Conservation (phyloP, 306 rosid species). For the Rubus parviflorus region DNA sequence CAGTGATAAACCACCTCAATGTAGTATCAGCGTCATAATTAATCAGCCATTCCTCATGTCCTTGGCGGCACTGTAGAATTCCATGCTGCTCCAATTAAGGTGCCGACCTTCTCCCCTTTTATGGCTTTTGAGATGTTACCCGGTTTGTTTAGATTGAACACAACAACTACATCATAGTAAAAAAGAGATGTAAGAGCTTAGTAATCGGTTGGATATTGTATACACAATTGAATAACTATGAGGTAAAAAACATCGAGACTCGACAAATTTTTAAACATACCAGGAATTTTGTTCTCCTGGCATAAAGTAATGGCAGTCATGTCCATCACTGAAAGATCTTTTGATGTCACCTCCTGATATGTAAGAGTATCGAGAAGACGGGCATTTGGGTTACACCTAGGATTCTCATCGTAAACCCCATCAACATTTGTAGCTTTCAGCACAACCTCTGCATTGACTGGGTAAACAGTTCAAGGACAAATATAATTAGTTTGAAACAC, state of each 20-base stretch:
- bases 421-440: constrained; percentile 97
- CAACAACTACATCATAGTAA: constrained; percentile 65
- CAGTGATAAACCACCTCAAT: constrained; percentile 15
- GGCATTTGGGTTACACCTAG: constrained; percentile 74
- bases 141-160: constrained; percentile 75
- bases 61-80: constrained; percentile 47
- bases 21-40: not conserved
- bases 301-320: constrained; percentile 95
- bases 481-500: constrained; percentile 13
- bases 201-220: not conserved
- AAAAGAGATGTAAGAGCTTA: constrained; percentile 10
- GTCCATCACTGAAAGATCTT: constrained; percentile 94
- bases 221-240: not conserved
- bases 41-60: constrained; percentile 32
- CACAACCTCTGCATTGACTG: constrained; percentile 96
- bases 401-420: constrained; percentile 80
- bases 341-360: constrained; percentile 78
- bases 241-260: not conserved
- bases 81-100: constrained; percentile 69
- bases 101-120: constrained; percentile 84
- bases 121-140: constrained; percentile 94
- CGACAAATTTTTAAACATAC: constrained; percentile 41
- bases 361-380: constrained; percentile 73
- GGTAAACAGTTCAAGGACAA: constrained; percentile 18
- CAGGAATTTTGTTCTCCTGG: constrained; percentile 92